A percentile compares a stretch with the other conserved stretches of the same genome.
phyloP scores from a whole-genome alignment of 2,329 filamentous ascomycete species.

The Arachnopeziza araneosa region DNA sequence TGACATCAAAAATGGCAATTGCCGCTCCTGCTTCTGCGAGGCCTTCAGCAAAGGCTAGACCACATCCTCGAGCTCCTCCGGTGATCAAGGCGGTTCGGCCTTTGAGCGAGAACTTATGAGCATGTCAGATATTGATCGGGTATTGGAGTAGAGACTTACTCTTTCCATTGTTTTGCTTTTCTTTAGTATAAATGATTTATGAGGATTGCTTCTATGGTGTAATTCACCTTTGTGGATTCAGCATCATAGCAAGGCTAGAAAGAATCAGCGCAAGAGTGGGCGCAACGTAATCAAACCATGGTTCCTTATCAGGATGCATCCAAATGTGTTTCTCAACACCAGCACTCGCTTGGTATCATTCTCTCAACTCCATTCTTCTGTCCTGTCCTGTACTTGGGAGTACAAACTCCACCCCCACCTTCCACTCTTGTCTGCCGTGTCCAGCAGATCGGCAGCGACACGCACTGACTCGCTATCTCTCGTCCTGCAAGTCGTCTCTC shows the following conservation, averaged over 20 bases:
- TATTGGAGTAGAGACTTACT: neutral
- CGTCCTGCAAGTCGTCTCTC: neutral
- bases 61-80: constrained; percentile 41
- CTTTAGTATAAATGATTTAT: neutral
- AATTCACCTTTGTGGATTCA: too few relatives aligned
- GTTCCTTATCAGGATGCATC: too few relatives aligned
- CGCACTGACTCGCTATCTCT: neutral
- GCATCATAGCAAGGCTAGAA: too few relatives aligned
- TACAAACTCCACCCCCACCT: constrained; percentile 2
- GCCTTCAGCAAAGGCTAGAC: constrained; percentile 39
- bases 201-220: too few relatives aligned
- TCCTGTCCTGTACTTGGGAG: neutral
- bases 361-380: neutral
- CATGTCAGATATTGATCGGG: neutral
- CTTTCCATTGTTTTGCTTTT: neutral
- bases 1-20: constrained; percentile 41
- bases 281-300: too few relatives aligned
- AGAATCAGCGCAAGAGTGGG: too few relatives aligned
- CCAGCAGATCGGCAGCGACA: neutral
- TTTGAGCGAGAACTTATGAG: constrained; percentile 38
- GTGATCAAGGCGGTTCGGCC: constrained; percentile 41
- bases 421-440: neutral
- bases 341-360: neutral
- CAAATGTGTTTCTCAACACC: too few relatives aligned
- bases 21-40: constrained; percentile 41